phyloP scores from a whole-genome alignment of 306 rosid genomes.

The Cyclanthera cordifolia region DNA sequence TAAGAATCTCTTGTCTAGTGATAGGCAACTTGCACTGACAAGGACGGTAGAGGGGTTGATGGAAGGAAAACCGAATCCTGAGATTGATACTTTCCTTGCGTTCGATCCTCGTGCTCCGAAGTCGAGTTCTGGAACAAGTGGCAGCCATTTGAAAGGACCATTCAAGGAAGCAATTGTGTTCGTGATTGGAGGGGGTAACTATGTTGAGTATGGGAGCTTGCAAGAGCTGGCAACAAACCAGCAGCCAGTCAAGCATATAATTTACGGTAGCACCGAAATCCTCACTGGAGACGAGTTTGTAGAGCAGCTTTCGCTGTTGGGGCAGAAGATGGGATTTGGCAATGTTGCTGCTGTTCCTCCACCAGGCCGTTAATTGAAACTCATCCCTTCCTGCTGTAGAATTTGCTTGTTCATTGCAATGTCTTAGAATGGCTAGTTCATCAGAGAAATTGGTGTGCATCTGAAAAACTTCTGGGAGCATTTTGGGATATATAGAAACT shows the following conservation, averaged over 20 bases:
- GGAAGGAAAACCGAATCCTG: slow-evolving; percentile 91
- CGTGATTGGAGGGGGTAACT: slow-evolving; percentile 97
- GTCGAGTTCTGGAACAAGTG: slow-evolving; percentile 61
- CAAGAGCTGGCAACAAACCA: slow-evolving; percentile 67
- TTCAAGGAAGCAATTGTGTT: slow-evolving; percentile 91
- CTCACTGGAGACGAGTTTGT: slow-evolving; percentile 85
- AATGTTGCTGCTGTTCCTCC: background rate
- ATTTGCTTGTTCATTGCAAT: background rate
- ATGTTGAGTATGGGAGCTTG: slow-evolving; percentile 81
- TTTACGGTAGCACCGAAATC: slow-evolving; percentile 85
- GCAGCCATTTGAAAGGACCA: slow-evolving; percentile 80
- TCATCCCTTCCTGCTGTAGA: background rate
- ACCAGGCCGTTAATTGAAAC: slow-evolving; percentile 2
- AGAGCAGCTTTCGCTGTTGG: slow-evolving; percentile 76
- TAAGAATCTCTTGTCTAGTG: slow-evolving; percentile 74
- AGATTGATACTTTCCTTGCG: slow-evolving; percentile 58
- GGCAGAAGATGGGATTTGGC: slow-evolving; percentile 73
- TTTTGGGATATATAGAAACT: background rate
- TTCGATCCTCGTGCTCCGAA: slow-evolving; percentile 91
- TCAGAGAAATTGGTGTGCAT: background rate
- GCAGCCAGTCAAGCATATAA: slow-evolving; percentile 73
- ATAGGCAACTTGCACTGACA: slow-evolving; percentile 84
- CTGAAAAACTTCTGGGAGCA: background rate
- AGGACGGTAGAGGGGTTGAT: slow-evolving; percentile 88
- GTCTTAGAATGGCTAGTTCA: background rate